phyloP scores from a whole-genome alignment of 164 flowering plant species.

The Chimonanthus salicifolius region DNA sequence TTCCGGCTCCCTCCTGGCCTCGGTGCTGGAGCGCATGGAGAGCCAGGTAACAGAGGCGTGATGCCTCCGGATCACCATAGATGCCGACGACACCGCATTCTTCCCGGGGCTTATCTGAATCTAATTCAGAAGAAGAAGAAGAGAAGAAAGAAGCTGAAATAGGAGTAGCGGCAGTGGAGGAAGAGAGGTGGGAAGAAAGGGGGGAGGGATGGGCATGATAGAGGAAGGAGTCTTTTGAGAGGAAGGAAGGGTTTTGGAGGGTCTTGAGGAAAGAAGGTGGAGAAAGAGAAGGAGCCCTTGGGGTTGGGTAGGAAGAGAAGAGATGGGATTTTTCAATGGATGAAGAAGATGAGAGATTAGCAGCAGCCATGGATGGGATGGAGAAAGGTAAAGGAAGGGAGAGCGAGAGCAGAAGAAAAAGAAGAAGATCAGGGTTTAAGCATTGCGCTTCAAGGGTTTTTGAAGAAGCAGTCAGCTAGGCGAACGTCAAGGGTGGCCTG shows the following conservation, averaged over 20 bases:
- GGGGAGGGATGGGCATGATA: not conserved
- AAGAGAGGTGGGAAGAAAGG: slow-evolving; percentile 4
- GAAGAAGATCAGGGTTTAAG: not conserved
- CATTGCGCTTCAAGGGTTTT: no score
- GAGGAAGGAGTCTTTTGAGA: not conserved
- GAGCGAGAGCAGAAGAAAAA: not conserved
- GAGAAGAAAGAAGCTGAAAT: not conserved
- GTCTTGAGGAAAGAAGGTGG: not conserved
- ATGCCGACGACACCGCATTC: slow-evolving; percentile 97
- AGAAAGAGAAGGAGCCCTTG: not conserved
- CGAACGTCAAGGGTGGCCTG: not conserved
- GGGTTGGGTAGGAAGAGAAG: not conserved
- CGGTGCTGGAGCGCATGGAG: slow-evolving; percentile 94
- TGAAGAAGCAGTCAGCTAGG: not conserved
- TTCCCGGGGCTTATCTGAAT: slow-evolving; percentile 45
- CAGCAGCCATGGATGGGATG: not conserved
- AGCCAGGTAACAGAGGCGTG: slow-evolving; percentile 76
- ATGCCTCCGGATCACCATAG: slow-evolving; percentile 89
- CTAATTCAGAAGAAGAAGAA: not conserved
- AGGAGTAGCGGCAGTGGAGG: slow-evolving; percentile 12
- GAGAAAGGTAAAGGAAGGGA: not conserved
- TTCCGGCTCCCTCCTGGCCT: slow-evolving; percentile 96
- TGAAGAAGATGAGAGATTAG: not conserved
- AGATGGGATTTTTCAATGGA: not conserved
- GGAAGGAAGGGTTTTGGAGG: not conserved